Evolutionary conservation across 2,329 filamentous ascomycete genomes (phyloP), one percentile per base, ranked within the genome.

Genomic region (Phoma sp.): DNA sequence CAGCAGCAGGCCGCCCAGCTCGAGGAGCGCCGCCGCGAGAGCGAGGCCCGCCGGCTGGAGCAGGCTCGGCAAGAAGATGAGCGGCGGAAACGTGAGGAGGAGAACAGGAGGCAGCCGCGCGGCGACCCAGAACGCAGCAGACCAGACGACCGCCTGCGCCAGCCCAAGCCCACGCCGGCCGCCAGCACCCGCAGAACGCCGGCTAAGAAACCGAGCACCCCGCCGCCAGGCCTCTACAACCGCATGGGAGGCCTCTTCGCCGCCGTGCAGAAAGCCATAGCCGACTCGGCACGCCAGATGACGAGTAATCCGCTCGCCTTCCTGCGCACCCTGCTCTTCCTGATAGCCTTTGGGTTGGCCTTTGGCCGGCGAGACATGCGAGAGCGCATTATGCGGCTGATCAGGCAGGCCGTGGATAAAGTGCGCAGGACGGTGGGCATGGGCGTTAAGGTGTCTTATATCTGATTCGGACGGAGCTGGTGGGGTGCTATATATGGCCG

Each of bases 401-500:
- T 96, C 36, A 84, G 83, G 32, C 80, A 83, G 23, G 87, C 86
- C 9, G 96, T 92, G 92, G 84, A 85, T 48, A 97, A 96, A 78
- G 79, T 96, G 33, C 87, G 85, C 72, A 83, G 87, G 38, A 98
- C 95, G 0, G 88, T 93, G 4, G 93, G 93, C 1, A 98, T 98
- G 93, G 95, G 93, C 2, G 90, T 96, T 60, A 98, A 97, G 79
- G 93, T 98, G 68, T 96, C 90, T 73, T 98, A 98, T 78, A 96
- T 99, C 56, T 98, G 66, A 70, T 5, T 5, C 28, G 12, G 5
- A 11, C 9, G 28, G 28, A 9, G 9, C 5, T 25, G 23, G n/a
- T n/a, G n/a, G n/a, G n/a, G n/a, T n/a, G n/a, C n/a, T n/a, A n/a
- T n/a, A n/a, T n/a, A n/a, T n/a, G n/a, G n/a, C n/a, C n/a, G n/a